Evolutionary conservation across 495 filamentous ascomycete genomes (phyloP).

Genomic region (Aspergillus haitiensis): DNA sequence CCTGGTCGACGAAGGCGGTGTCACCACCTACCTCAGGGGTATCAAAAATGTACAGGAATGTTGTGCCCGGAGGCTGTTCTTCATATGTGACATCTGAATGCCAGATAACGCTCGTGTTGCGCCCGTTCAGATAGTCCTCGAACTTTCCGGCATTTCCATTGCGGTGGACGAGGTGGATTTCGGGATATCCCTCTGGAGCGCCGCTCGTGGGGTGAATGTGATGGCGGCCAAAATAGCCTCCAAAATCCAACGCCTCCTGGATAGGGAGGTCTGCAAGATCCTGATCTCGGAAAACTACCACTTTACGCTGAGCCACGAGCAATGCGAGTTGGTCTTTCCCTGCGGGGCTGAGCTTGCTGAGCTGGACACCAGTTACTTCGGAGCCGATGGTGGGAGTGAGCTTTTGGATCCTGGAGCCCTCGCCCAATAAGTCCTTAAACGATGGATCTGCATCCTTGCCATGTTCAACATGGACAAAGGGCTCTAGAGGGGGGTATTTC

Average conservation of each 20-base stretch:
- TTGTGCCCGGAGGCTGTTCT: conserved; percentile 80
- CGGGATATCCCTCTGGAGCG: conserved; percentile 66
- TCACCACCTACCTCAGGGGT: conserved; percentile 75
- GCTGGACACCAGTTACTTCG: conserved; percentile 73
- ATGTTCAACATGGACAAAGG: conserved; percentile 71
- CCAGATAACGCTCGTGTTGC: conserved; percentile 73
- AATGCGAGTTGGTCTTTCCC: conserved; percentile 82
- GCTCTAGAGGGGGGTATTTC: conserved; percentile 55
- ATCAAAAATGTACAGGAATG: conserved; percentile 78
- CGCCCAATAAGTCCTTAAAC: conserved; percentile 64
- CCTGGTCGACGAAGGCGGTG: conserved; percentile 72
- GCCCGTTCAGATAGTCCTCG: conserved; percentile 59
- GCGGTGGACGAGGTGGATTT: conserved; percentile 78
- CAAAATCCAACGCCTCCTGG: conserved; percentile 59
- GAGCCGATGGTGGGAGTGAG: conserved; percentile 75
- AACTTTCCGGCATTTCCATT: conserved; percentile 60
- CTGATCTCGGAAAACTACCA: conserved; percentile 78
- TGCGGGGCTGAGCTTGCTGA: conserved; percentile 62
- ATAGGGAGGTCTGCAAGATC: conserved; percentile 77
- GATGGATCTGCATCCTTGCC: conserved; percentile 68
- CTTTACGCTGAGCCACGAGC: conserved; percentile 74
- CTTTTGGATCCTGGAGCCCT: conserved; percentile 43
- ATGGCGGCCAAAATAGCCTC: conserved; percentile 75
- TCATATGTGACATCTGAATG: conserved; percentile 85
- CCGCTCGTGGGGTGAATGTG: conserved; percentile 83